Percentiles rank a stretch among this genome's conserved stretches.
Conservation (phyloP, 371 early-diverging fungal species). For the Rhizopus delemar region DNA sequence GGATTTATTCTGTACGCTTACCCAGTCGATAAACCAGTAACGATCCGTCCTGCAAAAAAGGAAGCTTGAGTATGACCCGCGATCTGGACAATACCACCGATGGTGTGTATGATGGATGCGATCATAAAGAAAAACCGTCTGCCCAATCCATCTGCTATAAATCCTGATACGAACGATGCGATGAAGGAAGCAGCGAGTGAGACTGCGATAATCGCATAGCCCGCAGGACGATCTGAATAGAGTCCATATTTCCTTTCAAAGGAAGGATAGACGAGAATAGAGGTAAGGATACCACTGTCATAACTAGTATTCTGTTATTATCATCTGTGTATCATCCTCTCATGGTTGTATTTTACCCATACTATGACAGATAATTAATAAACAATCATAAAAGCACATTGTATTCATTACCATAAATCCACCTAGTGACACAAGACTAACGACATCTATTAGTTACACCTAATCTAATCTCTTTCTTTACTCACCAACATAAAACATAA, state of each 20-base stretch:
- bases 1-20: conserved; percentile 26
- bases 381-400: background rate
- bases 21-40: conserved; percentile 66
- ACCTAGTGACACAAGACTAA: conserved; percentile 49
- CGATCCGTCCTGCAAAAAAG: conserved; percentile 73
- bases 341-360: conserved; percentile 27
- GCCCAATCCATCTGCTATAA: conserved; percentile 40
- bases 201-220: conserved; percentile 27
- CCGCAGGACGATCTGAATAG: conserved; percentile 11
- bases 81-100: conserved; percentile 73
- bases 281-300: conserved; percentile 49
- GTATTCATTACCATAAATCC: conserved; percentile 43
- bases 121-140: conserved; percentile 42
- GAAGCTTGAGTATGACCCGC: conserved; percentile 47
- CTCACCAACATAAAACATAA: conserved; percentile 33
- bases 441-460: background rate
- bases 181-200: conserved; percentile 36
- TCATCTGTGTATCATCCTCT: background rate
- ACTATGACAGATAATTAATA: conserved; percentile 13
- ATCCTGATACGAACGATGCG: conserved; percentile 43
- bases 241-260: conserved; percentile 34
- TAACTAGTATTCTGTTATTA: conserved; percentile 30
- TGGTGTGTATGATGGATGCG: conserved; percentile 65
- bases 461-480: background rate
- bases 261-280: conserved; percentile 44